phyloP scores from a whole-genome alignment of 2,329 filamentous ascomycete genomes.

The Talaromyces sp. region DNA sequence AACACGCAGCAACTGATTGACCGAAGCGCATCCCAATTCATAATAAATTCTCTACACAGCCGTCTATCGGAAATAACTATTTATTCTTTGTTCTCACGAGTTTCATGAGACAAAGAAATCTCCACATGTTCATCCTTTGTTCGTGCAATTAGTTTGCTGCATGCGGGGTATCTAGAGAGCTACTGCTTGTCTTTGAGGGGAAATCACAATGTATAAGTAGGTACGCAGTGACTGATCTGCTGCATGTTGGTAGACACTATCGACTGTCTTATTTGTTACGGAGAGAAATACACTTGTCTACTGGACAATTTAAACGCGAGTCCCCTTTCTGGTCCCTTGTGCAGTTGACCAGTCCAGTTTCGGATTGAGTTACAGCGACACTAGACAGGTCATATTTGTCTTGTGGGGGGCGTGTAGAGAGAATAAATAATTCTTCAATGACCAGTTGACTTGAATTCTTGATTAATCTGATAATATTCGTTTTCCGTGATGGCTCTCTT shows the following conservation, averaged over 20 bases:
- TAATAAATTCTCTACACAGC: neutral
- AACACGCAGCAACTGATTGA: neutral
- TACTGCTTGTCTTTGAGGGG: too few species aligned
- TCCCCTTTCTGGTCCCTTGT: neutral
- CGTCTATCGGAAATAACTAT: neutral
- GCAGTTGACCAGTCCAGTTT: neutral
- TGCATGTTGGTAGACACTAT: too few species aligned
- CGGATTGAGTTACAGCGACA: too few species aligned
- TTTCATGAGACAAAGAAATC: neutral
- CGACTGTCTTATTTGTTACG: neutral
- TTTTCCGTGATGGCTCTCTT: constrained; percentile 32
- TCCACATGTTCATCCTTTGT: neutral
- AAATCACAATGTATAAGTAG: neutral
- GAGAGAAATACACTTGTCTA: neutral
- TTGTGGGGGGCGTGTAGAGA: neutral
- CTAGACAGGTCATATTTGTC: neutral
- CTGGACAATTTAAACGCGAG: neutral
- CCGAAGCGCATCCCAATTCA: neutral
- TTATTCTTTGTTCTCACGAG: neutral
- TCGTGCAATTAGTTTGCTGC: neutral
- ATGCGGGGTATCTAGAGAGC: neutral
- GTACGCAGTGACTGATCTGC: neutral
- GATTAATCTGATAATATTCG: neutral
- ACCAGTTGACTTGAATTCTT: neutral
- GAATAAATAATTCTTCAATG: neutral